Evolutionary conservation across 371 early-diverging fungal species (phyloP).

Genomic region (Funneliformis caledonium): DNA sequence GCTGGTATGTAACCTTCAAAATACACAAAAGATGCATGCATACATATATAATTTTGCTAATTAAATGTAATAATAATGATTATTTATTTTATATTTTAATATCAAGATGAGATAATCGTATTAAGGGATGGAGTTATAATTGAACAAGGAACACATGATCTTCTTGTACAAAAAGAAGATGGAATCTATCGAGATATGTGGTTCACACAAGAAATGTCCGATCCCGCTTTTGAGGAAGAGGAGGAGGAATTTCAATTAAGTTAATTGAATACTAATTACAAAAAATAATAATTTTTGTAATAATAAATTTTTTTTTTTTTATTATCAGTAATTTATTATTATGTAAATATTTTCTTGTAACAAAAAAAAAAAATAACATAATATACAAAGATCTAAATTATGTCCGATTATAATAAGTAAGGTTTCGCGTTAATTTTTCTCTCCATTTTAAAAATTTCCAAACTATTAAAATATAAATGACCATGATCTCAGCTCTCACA

Average conservation of each 20-base stretch:
- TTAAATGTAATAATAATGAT: not conserved
- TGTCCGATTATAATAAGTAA: not conserved
- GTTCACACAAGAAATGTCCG: conserved; percentile 68
- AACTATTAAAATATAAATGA: conserved; percentile 23
- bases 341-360: no score
- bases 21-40: not conserved
- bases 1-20: conserved; percentile 57
- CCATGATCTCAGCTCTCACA: conserved; percentile 6
- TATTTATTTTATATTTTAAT: not conserved
- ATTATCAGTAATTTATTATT: no score
- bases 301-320: no score
- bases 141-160: conserved; percentile 75
- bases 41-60: not conserved
- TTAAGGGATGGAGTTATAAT: conserved; percentile 66
- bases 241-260: not conserved
- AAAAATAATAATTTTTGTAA: no score
- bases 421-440: conserved; percentile 16
- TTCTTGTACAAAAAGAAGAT: conserved; percentile 57
- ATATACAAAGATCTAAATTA: no score
- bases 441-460: conserved; percentile 38
- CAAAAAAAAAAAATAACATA: no score
- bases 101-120: conserved; percentile 76
- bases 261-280: not conserved
- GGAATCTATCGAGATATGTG: conserved; percentile 89
- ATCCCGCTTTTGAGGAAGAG: not conserved